Evolutionary conservation across 768 basidiomycete species (phyloP), one percentile per base, ranked within the genome.

Genomic region (Kwoniella newhampshirensis): DNA sequence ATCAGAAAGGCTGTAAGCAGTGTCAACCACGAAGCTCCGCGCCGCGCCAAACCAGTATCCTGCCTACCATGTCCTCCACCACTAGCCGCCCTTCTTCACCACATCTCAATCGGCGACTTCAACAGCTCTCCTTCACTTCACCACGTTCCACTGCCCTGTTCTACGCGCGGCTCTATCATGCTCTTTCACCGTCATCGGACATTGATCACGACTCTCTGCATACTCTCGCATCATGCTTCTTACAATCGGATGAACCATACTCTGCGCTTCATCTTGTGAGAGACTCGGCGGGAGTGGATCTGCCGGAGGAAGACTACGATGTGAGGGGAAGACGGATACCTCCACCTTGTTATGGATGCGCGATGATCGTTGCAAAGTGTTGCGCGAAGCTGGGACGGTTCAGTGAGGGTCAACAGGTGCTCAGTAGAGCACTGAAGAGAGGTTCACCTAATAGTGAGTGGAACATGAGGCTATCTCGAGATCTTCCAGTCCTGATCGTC

Each of bases 311-410:
- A 5, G 47, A 40, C 18, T 39, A 18, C 9, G 28, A 21, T 26
- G 57, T 30, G 44, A 13, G 30, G 21, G 26, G 26, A 32, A 26
- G 52, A n/a, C 30, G 42, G 48, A 39, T 25, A 13, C 39, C 37
- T 6, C 25, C 18, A 17, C 57, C 51, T 11, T 72, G 68, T 54
- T 57, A 63, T 30, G 70, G 53, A 21, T 74, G 75, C 55, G 75
- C 71, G 0, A 35, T 71, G 46, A 73, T 76, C 44, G 57, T 72
- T 12, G 69, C 69, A 1, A 62, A 52, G 36, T 73, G 67, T 15
- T 74, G 73, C 52, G 54, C 68, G 54, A 59, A 47, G n/a, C 27
- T 73, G 15, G 65, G 63, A 47, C 51, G 68, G 45, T 67, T 44
- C 54, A 52, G 49, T 20, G 67, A 69, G 48, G 70, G 72, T 9